Evolutionary conservation across 352 stramenopile genomes (phyloP).

Genomic region (Globisporangium cederbergense): DNA sequence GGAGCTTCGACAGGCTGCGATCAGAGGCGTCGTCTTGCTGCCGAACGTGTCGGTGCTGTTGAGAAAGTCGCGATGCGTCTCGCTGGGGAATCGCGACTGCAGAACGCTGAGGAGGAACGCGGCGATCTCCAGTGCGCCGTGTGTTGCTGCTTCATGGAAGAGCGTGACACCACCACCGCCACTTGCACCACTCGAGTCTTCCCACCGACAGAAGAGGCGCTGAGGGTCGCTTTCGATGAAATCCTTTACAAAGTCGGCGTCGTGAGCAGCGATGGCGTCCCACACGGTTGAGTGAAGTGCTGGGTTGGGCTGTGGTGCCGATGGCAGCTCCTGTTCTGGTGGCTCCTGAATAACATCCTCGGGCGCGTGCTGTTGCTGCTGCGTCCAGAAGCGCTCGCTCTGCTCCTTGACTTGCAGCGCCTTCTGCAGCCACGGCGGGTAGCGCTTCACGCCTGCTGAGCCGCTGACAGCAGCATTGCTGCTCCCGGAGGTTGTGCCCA

Average conservation of each 20-base stretch:
- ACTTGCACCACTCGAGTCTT: conserved; percentile 14
- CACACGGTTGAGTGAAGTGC: conserved; percentile 26
- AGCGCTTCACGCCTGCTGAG: conserved; percentile 25
- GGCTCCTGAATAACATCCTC: background rate
- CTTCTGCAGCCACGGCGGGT: conserved; percentile 65
- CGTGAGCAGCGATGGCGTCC: conserved; percentile 37
- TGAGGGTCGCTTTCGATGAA: conserved; percentile 29
- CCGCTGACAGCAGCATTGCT: background rate
- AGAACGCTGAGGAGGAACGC: conserved; percentile 35
- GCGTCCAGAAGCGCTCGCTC: conserved; percentile 33
- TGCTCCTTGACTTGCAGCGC: conserved; percentile 39
- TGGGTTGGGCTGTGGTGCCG: too few species aligned
- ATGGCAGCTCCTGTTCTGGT: conserved; percentile 10
- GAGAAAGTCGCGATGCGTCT: conserved; percentile 28
- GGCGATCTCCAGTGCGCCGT: conserved; percentile 33
- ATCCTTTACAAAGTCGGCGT: conserved; percentile 25
- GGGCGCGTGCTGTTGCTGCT: conserved; percentile 10
- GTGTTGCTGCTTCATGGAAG: conserved; percentile 49
- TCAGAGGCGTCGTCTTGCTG: conserved; percentile 48
- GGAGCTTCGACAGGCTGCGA: conserved; percentile 51
- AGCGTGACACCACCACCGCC: conserved; percentile 35
- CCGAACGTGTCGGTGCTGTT: conserved; percentile 51
- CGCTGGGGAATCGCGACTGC: conserved; percentile 25
- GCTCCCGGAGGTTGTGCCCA: background rate
- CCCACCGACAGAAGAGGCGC: conserved; percentile 33